Evolutionary conservation across 2,329 filamentous ascomycete species (phyloP).

Genomic region (Lomentospora prolificans): DNA sequence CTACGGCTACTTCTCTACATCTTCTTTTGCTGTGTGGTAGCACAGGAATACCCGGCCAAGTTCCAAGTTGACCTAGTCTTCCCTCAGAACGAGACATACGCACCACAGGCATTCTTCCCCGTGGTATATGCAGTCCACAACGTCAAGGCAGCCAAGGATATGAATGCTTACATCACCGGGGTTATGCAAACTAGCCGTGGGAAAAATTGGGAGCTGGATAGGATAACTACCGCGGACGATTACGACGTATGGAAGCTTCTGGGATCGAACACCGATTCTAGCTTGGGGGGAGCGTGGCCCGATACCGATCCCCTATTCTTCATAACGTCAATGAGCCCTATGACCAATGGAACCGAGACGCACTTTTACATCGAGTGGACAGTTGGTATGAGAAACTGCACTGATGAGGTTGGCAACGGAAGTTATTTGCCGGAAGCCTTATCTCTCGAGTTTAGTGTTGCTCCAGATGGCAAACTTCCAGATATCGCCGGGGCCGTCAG

Average conservation of each 20-base stretch:
- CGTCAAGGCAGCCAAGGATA: background rate
- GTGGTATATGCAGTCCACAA: background rate
- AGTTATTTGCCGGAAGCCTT: background rate
- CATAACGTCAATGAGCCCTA: background rate
- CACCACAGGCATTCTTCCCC: background rate
- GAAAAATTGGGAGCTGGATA: background rate
- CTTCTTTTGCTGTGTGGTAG: background rate
- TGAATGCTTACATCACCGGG: background rate
- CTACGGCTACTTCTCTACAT: background rate
- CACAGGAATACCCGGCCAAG: background rate
- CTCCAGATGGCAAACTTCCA: background rate
- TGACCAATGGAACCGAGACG: background rate
- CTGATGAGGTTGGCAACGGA: background rate
- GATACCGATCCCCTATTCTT: background rate
- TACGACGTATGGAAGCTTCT: background rate
- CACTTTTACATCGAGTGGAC: background rate
- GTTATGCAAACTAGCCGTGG: background rate
- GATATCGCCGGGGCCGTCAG: background rate
- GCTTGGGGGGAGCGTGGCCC: background rate
- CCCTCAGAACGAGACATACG: background rate
- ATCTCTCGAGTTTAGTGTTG: background rate
- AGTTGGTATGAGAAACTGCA: background rate
- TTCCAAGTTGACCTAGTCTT: background rate
- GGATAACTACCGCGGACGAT: background rate
- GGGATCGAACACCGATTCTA: background rate